Evolutionary conservation across 192 early-diverging fungal genomes (phyloP), one percentile per base, ranked within the genome.

Genomic region (Podila clonocystis): DNA sequence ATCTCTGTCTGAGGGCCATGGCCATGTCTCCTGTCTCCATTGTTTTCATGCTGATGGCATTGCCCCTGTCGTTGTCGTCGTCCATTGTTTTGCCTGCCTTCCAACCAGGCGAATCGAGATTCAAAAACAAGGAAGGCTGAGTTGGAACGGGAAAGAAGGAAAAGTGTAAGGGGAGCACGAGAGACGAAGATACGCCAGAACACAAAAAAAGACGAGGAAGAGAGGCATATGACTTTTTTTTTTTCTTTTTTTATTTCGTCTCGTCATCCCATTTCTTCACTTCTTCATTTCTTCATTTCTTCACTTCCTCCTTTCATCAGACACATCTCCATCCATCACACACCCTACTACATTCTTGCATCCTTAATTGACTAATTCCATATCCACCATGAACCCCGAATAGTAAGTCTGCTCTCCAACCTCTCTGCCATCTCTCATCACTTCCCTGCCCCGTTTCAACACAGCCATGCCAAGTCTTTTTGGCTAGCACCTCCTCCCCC

Each of bases 341-440:
- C 41, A 15, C 11, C 11, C 41, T 41, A 6, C 17, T 36, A 2
- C 22, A 29, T 45, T 33, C 61, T 31, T 15, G 15, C 22, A 26
- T 63, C 60, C 63, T 31, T 12, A 24, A 33, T 59, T 12, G 22
- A 22, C 8, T 12, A 38, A 60, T 61, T 24, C 15, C 41, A 58
- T 24, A 60, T 28, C 19, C 68, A 70, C 58, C n/a, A 70, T 72
- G 84, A 85, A 85, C 63, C 82, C 82, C 13, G 84, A 85, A 80
- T 85, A 83, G 82, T 85, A 80, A 84, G 82, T 80, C 12, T 9
- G 0, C 49, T 29, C 24, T 17, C 34, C 26, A 20, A 20, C 49
- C 30, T 58, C n/a, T 24, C 57, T 26, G 24, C 22, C 67, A 33
- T 29, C 49, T 9, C 34, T 9, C 34, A 36, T 36, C 34, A 11